Evolutionary conservation across 805 yeast species (phyloP), one percentile per base, ranked within the genome.

Genomic region (fission yeast (Schizosaccharomyces pombe)): DNA sequence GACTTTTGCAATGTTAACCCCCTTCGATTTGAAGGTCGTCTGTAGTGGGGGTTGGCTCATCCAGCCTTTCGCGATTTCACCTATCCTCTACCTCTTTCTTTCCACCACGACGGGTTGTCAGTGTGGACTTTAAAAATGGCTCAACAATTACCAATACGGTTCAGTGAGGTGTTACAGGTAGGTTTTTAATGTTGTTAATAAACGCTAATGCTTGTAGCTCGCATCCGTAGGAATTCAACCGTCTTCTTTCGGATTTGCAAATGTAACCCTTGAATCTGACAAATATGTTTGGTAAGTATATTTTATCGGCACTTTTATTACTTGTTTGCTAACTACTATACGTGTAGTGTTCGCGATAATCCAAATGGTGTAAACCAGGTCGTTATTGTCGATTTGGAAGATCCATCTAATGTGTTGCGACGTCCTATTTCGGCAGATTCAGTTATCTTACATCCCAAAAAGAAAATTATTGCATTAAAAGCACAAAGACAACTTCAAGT

Each of bases 391-490:
- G 93, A 91, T 65, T 73, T 91, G 63, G 74, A 77, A 59, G 79
- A 83, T 64, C 78, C 78, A 70, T 84, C 84, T 68, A 75, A 77
- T 61, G 78, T 87, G 57, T 81, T 83, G 24, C 79, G 93, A 64
- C 89, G 91, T 69, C 82, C 84, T 67, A 91, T 91, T 95, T 76
- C 84, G 55, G 99, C 98, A 49, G 99, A 91, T 69, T 83, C 86
- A 58, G 97, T 96, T 53, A 91, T 91, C 65, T 80, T 91, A 91
- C 93, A 86, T 68, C 97, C 98, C 33, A 64, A 70, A n/a, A 78
- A 81, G 67, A 79, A 82, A 68, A 85, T 87, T 58, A 86, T 91
- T 62, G 85, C 95, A 14, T 77, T 91, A 60, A 78, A 97, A 65
- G 97, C 97, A 47, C 91, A 86, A 64, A 95, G 95, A 60, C 86